phyloP scores from a whole-genome alignment of 768 basidiomycete genomes.

The Trametes cubensis region DNA sequence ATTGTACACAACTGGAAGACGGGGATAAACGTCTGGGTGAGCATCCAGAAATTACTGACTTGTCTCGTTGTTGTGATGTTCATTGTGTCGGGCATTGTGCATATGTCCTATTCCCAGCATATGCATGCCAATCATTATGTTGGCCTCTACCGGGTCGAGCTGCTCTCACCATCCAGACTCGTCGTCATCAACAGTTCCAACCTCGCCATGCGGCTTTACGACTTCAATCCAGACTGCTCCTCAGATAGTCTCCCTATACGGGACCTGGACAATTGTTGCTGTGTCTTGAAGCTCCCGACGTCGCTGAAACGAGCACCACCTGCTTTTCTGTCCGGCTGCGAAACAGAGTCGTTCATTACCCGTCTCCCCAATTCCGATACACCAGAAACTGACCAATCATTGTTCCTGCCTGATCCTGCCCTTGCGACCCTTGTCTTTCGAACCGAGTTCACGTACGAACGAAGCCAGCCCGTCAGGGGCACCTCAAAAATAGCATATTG shows the following conservation, averaged over 20 bases:
- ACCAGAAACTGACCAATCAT: too few relatives aligned
- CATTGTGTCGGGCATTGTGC: too few relatives aligned
- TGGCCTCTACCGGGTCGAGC: background rate
- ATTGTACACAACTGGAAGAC: background rate
- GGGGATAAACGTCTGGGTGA: background rate
- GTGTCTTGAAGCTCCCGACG: background rate
- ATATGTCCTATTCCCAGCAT: background rate
- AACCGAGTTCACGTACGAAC: too few relatives aligned
- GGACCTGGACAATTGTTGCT: background rate
- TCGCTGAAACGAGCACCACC: too few relatives aligned
- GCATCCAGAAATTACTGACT: background rate
- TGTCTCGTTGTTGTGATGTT: too few relatives aligned
- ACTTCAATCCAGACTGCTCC: background rate
- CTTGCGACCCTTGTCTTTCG: too few relatives aligned
- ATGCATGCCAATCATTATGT: background rate
- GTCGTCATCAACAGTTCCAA: background rate
- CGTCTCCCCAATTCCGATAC: background rate
- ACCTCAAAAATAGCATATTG: too few relatives aligned
- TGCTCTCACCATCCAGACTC: background rate
- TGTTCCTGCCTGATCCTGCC: too few relatives aligned
- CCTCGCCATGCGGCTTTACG: background rate
- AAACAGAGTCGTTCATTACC: background rate
- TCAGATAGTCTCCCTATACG: background rate
- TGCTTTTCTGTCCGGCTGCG: background rate
- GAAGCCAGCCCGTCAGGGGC: too few relatives aligned